These are phyloP conservation scores for Thalassiosira ordinaria DNA, from an alignment of 352 stramenopile species.

Conservation along the genomic window DNA sequence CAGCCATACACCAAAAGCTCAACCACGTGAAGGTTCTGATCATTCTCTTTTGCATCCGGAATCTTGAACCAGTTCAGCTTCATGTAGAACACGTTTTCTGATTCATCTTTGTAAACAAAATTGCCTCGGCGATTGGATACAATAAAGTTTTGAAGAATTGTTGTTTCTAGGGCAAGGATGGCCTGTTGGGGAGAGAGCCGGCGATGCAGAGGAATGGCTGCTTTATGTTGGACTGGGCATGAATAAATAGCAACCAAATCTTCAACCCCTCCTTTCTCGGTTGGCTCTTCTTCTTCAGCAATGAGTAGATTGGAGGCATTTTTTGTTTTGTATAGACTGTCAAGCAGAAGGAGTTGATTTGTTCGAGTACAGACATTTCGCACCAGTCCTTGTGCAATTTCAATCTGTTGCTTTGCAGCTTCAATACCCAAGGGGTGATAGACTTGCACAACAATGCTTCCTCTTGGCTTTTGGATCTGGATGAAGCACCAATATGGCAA, in stretches of 20 bases:
- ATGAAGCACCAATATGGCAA: slow-evolving; percentile 79
- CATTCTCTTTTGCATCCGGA: slow-evolving; percentile 41
- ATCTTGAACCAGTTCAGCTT: slow-evolving; percentile 54
- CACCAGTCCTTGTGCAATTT: slow-evolving; percentile 47
- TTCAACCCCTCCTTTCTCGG: slow-evolving; percentile 14
- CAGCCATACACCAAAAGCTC: slow-evolving; percentile 77
- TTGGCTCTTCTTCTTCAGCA: slow-evolving; percentile 26
- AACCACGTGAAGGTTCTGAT: slow-evolving; percentile 59
- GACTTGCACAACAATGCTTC: slow-evolving; percentile 63
- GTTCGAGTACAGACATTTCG: slow-evolving; percentile 56
- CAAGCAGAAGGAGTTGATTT: slow-evolving; percentile 78
- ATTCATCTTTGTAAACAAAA: slow-evolving; percentile 84
- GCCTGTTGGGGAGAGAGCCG: slow-evolving; percentile 67
- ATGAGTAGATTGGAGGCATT: slow-evolving; percentile 69
- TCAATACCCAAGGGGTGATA: slow-evolving; percentile 73
- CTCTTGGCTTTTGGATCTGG: slow-evolving; percentile 50
- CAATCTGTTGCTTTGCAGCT: slow-evolving; percentile 46
- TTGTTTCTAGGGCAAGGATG: slow-evolving; percentile 65
- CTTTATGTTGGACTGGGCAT: slow-evolving; percentile 72
- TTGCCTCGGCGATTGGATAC: slow-evolving; percentile 71
- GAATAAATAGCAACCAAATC: slow-evolving; percentile 40
- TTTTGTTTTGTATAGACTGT: slow-evolving; percentile 75
- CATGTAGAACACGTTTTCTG: slow-evolving; percentile 81
- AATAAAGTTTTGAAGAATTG: slow-evolving; percentile 81
- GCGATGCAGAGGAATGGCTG: slow-evolving; percentile 66